Percentiles rank a stretch among this genome's conserved stretches.
Conservation (phyloP, 768 basidiomycete genomes). For the Lactifluus hygrophoroides region DNA sequence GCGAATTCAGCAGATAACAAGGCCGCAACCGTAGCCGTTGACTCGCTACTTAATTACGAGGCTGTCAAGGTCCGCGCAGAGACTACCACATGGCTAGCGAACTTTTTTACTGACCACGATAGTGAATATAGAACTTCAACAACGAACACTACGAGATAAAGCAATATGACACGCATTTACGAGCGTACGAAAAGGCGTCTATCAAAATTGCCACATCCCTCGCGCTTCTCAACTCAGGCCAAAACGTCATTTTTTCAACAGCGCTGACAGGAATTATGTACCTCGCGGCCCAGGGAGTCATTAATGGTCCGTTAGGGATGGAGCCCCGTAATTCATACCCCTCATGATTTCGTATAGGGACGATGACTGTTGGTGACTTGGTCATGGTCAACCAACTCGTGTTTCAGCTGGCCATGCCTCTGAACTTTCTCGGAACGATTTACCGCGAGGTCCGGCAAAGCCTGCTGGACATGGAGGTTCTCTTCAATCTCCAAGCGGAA, state of each 20-base stretch:
- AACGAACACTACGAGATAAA: slow-evolving; percentile 88
- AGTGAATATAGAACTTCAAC: slow-evolving; percentile 76
- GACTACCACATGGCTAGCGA: background rate
- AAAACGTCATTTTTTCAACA: slow-evolving; percentile 92
- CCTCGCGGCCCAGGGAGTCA: slow-evolving; percentile 87
- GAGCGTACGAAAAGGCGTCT: slow-evolving; percentile 82
- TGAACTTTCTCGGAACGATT: slow-evolving; percentile 95
- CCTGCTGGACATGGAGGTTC: slow-evolving; percentile 91
- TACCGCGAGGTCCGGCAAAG: slow-evolving; percentile 97
- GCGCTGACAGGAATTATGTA: slow-evolving; percentile 95
- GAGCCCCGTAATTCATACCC: background rate
- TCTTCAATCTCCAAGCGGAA: slow-evolving; percentile 83
- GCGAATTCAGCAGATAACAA: slow-evolving; percentile 97
- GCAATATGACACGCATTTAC: slow-evolving; percentile 86
- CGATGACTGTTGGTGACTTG: slow-evolving; percentile 96
- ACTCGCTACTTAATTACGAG: slow-evolving; percentile 96
- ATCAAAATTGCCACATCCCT: slow-evolving; percentile 93
- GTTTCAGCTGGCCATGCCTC: slow-evolving; percentile 91
- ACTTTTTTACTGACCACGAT: background rate
- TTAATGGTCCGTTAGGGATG: slow-evolving; percentile 54
- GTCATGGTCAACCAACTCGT: slow-evolving; percentile 99
- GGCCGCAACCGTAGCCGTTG: slow-evolving; percentile 88
- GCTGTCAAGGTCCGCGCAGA: slow-evolving; percentile 75
- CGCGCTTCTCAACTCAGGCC: slow-evolving; percentile 90
- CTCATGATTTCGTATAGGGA: slow-evolving; percentile 42